phyloP scores from a whole-genome alignment of 2,329 filamentous ascomycete genomes.

The Penicillium verrucosum region DNA sequence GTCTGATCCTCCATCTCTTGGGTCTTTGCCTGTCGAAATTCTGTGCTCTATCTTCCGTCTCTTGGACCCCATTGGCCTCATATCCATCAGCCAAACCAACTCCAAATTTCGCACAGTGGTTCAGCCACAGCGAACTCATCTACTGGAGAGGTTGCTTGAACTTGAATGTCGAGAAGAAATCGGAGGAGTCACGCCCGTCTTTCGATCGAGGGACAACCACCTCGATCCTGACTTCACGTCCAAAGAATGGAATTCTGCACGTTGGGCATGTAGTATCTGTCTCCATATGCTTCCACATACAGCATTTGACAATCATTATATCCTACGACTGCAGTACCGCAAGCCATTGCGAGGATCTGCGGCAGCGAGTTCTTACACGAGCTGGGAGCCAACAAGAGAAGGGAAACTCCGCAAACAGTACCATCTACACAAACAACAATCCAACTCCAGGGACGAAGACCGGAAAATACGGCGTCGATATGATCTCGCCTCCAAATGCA shows the following conservation, averaged over 20 bases:
- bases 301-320: slow-evolving; percentile 6
- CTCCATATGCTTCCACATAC: slow-evolving; percentile 6
- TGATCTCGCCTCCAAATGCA: not conserved
- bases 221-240: not conserved
- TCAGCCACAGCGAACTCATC: not conserved
- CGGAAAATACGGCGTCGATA: slow-evolving; percentile 2
- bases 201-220: not conserved
- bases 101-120: slow-evolving; percentile 3
- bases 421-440: not conserved
- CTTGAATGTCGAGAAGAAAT: slow-evolving; percentile 6
- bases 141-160: slow-evolving; percentile 9
- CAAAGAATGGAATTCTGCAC: slow-evolving; percentile 7
- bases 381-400: not conserved
- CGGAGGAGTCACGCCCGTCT: slow-evolving; percentile 1
- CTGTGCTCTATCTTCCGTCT: slow-evolving; percentile 5
- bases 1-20: not conserved
- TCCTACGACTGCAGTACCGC: slow-evolving; percentile 9
- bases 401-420: not conserved
- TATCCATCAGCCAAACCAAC: slow-evolving; percentile 10
- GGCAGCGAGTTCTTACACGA: not conserved
- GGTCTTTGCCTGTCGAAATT: slow-evolving; percentile 5
- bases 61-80: slow-evolving; percentile 8
- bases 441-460: not conserved
- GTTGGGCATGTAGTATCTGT: slow-evolving; percentile 10
- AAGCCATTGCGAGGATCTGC: slow-evolving; percentile 9